Evolutionary conservation across 257 asterid genomes (phyloP), one percentile per base, ranked within the genome.

Genomic region (Apocynum venetum): DNA sequence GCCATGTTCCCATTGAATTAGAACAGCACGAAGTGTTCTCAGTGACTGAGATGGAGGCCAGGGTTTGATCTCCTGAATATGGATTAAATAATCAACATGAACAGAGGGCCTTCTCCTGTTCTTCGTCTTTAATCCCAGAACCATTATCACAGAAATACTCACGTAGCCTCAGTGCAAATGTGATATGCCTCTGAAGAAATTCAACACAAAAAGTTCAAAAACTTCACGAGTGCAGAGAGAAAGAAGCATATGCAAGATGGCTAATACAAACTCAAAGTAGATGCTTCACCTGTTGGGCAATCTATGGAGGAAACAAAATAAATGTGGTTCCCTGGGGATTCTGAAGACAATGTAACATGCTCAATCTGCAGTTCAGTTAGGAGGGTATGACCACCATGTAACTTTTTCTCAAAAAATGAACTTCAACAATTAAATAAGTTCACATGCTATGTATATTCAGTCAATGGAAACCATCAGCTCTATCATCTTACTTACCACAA

Each of bases 41-140:
- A 93, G 86, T 2, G 97, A 88, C 73, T 82, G 94, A 72, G 97
- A 92, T 6, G 98, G 97, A 14, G 97, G 98, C 98, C 98, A 92
- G 17, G 97, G 98, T 78, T 84, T 92, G 67, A 94, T 84, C 83
- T 90, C 97, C 73, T 87, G 82, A 77, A 94, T 84, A 69, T 83
- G 84, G 75, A 94, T 73, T 72, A 78, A 56, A 85, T 86, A 93
- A 73, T 92, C 96, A 68, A 89, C 80, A 52, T 90, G 92, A 75
- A 86, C 79, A 10, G 89, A 80, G 63, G 90, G 92, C 79, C 83
- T 66, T 80, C 80, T 86, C 83, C 93, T 76, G 68, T 78, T 80
- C 84, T 86, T 92, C 72, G 85, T 73, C 90, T 89, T 89, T 72
- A 80, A 76, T 76, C 91, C 93, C 68, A 86, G 89, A 80, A 90